Base-by-base conservation (phyloP, 768 basidiomycete species). In the Zangia roseola region DNA sequence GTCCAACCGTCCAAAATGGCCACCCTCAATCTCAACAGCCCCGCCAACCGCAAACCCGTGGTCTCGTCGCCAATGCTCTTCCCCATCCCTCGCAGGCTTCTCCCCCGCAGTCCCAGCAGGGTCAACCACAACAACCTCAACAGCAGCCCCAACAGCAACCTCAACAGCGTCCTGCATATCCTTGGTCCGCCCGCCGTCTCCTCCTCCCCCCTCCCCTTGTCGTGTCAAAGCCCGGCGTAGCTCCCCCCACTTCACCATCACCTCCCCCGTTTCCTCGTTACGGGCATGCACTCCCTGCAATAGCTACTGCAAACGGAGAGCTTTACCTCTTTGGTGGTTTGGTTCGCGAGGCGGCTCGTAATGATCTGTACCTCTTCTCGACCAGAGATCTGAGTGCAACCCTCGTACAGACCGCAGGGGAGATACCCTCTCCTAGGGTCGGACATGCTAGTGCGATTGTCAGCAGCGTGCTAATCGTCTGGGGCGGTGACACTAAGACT, bases 301-400 rank as follows among this genome's bases (percentile, higher is more conserved):
- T 77, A 8, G 81, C 90, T 2, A 86, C 85, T 20, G 64, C 80
- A n/a, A 78, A 75, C 6, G 97, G 97, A 8, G 94, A 98, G 58
- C 83, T 99, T 54, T 94, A 92, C 70, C 78, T 99, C 53, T 99
- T 99, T 56, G 97, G 97, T 53, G 97, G 97, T 54, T 87, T 99
- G 51, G 94, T 98, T 14, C 82, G 88, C 33, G 95, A 98, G 64
- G 71, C 80, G 9, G 86, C 94, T 28, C 80, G 86, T 43, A 97
- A 97, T 69, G 97, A 99, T 71, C 76, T 99, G 24, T 98, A 95
- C 69, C 73, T 90, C n/a, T 85, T 98, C 63, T 86, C 85, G 33
- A 82, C 86, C 4, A 77, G 84, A 35, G 86, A 91, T 55, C 78
- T 91, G 50, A 80, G 87, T 14, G 87, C 91, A 8, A 84, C 83